phyloP scores from a whole-genome alignment of 176 grass and related monocot genomes.

The Oryza rufipogon region DNA sequence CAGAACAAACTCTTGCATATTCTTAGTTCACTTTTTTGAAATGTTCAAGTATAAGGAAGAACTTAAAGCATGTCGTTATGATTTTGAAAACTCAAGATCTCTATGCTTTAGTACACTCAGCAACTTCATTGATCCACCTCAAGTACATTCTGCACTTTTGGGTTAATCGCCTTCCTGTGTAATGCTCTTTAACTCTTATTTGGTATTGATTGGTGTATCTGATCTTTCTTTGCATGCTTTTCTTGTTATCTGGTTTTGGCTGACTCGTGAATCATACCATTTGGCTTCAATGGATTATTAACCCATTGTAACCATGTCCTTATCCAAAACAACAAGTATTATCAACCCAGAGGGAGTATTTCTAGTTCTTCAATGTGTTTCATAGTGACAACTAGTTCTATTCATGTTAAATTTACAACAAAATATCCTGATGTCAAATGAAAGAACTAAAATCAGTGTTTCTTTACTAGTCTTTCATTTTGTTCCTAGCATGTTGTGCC shows the following conservation, averaged over 20 bases:
- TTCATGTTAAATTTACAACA: background rate
- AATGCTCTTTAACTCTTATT: slow-evolving; percentile 1
- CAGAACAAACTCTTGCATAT: background rate
- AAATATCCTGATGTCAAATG: background rate
- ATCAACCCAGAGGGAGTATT: background rate
- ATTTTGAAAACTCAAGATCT: background rate
- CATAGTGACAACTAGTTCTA: background rate
- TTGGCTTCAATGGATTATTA: background rate
- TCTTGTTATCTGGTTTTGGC: background rate
- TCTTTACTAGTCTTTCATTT: background rate
- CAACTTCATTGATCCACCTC: background rate
- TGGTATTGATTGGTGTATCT: background rate
- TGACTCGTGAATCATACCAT: background rate
- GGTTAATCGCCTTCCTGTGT: background rate
- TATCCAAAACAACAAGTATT: background rate
- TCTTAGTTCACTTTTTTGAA: background rate
- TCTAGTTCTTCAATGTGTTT: background rate
- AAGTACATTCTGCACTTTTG: background rate
- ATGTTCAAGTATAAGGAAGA: background rate
- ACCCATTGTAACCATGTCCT: too few species aligned
- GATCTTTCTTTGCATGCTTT: background rate
- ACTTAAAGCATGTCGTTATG: background rate
- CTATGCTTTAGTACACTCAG: background rate
- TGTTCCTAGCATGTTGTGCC: background rate
- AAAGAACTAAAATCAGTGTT: background rate